Evolutionary conservation across 2,329 filamentous ascomycete genomes (phyloP), one percentile per base, ranked within the genome.

Genomic region (Drechslerella stenobrocha): DNA sequence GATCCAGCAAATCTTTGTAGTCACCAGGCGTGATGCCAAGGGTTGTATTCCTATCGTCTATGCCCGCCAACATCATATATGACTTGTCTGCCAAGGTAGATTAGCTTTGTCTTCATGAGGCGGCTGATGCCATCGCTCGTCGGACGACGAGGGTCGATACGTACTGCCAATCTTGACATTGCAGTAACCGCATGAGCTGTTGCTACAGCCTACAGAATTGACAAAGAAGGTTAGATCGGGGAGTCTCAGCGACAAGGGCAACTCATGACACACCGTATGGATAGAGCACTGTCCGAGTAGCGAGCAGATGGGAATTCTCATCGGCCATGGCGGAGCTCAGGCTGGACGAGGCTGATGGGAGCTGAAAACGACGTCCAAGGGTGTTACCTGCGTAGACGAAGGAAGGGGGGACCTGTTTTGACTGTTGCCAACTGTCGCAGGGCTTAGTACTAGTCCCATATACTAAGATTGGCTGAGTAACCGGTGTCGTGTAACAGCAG

Each of bases 1-100:
- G 83, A 75, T 90, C 83, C 44, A 92, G 78, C 34, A 93, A 79
- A 42, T 75, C 78, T 75, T 92, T 87, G 73, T 93, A 93, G 73
- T 88, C 64, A 9, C 8, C 15, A 4, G 58, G 56, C 0, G 52
- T 69, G 20, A 69, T 30, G 6, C 64, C 64, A 34, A 69, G 64
- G 2, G 55, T 23, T 9, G 46, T 48, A 2, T 58, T 42, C 2
- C 46, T 28, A 6, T 55, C 51, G 13, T 61, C 64, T n/a, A 57
- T n/a, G 13, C 57, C 46, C 2, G 57, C 64, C 34, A 63, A 20
- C 64, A 69, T 69, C 64, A 69, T 69, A 37, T 61, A 69, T 2
- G 64, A 61, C 20, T 59, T 61, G 30, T 63, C 64, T 69, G 22
- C 20, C 44, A 50, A 9, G 26, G 35, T 26, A 47, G 11, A 22